Conservation (phyloP, 164 flowering plant species). For the Tetrastigma voinierianum region DNA sequence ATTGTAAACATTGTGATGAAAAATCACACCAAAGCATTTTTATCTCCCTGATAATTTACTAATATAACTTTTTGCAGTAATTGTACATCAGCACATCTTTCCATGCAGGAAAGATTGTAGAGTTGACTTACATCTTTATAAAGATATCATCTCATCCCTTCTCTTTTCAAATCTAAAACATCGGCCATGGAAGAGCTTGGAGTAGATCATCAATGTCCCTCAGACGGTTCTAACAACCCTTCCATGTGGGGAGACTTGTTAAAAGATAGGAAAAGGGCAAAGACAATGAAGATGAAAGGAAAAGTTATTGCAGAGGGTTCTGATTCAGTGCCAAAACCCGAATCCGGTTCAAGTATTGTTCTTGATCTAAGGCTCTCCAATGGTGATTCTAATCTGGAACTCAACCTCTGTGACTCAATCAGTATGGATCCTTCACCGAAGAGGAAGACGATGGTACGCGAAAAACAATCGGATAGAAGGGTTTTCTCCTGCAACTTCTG, state of each 20-base stretch:
- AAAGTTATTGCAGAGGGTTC: neutral
- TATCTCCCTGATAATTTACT: conserved; percentile 6
- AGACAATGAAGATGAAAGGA: neutral
- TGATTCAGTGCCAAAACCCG: neutral
- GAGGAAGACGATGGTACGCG: neutral
- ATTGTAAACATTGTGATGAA: neutral
- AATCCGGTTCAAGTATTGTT: neutral
- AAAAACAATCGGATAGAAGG: neutral
- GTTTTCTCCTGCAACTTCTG: conserved; percentile 42
- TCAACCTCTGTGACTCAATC: conserved; percentile 1
- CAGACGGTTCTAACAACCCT: conserved; percentile 21
- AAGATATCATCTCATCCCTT: neutral
- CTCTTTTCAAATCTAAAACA: neutral
- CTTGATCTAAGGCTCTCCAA: conserved; percentile 13
- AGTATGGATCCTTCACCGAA: neutral
- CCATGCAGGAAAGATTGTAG: conserved; percentile 3
- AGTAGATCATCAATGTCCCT: conserved; percentile 8
- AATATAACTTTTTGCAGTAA: conserved; percentile 2
- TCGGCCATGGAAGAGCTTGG: conserved; percentile 9
- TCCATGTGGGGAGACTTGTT: conserved; percentile 2
- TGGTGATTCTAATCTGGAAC: conserved; percentile 6
- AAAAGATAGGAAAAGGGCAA: neutral
- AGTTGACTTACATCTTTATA: conserved; percentile 16
- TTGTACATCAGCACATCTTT: conserved; percentile 4
- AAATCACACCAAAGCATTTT: neutral